phyloP scores from a whole-genome alignment of 306 rosid genomes.

The Glycyrrhiza uralensis region DNA sequence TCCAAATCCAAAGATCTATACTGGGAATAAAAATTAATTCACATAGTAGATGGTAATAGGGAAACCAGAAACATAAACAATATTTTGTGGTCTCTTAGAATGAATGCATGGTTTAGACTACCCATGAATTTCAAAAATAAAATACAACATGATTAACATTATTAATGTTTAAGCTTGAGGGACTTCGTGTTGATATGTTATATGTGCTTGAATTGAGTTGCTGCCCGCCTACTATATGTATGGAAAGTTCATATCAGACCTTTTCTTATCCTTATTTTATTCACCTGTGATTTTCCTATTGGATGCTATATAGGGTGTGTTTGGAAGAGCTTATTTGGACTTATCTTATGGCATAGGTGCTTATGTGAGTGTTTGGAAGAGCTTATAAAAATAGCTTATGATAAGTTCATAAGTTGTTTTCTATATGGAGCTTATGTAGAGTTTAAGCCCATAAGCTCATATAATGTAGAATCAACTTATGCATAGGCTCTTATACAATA shows the following conservation, averaged over 20 bases:
- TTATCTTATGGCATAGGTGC: no score
- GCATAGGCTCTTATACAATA: no score
- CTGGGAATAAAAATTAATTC: not conserved
- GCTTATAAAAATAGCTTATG: no score
- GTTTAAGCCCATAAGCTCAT: no score
- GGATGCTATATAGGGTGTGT: not conserved
- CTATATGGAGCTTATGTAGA: no score
- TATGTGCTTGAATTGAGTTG: not conserved
- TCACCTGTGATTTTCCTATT: not conserved
- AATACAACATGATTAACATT: not conserved
- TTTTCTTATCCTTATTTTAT: not conserved
- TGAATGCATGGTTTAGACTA: not conserved
- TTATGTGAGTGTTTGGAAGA: no score
- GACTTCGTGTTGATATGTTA: slow-evolving; percentile 2
- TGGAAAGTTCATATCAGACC: not conserved
- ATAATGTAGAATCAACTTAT: no score
- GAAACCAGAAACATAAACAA: not conserved
- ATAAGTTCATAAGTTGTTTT: no score
- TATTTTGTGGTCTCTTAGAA: not conserved
- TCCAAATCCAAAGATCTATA: not conserved
- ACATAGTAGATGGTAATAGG: not conserved
- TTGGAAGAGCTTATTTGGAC: no score
- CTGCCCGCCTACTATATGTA: not conserved
- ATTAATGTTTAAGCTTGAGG: not conserved
- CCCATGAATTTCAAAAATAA: not conserved